Evolutionary conservation across 2,329 filamentous ascomycete species (phyloP).

Genomic region (Lachnellula arida): DNA sequence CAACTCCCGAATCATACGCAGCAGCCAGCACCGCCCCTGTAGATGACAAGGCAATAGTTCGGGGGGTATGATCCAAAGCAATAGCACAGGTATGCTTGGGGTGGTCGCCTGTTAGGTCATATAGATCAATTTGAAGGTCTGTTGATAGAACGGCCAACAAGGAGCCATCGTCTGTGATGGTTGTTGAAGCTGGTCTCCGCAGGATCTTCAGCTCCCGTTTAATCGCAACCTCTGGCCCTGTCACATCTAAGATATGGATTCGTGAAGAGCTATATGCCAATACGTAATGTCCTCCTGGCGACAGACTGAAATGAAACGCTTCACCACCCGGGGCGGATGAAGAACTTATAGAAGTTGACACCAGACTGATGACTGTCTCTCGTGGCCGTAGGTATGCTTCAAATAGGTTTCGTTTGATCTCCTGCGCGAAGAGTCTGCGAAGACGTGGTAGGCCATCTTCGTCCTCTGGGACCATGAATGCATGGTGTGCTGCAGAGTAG

Average conservation of each 20-base stretch:
- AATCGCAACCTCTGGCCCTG: slow-evolving; percentile 54
- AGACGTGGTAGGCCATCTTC: slow-evolving; percentile 52
- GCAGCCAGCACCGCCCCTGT: slow-evolving; percentile 78
- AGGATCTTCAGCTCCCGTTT: slow-evolving; percentile 75
- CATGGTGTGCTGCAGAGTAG: slow-evolving; percentile 46
- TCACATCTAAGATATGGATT: slow-evolving; percentile 72
- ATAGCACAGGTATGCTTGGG: slow-evolving; percentile 70
- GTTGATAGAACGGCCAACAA: slow-evolving; percentile 75
- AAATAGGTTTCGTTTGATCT: slow-evolving; percentile 74
- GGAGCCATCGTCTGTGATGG: slow-evolving; percentile 73
- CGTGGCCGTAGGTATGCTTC: slow-evolving; percentile 68
- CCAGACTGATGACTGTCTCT: slow-evolving; percentile 69
- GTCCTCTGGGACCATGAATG: slow-evolving; percentile 32
- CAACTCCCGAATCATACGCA: slow-evolving; percentile 83
- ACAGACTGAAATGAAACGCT: slow-evolving; percentile 79
- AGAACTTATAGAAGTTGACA: slow-evolving; percentile 79
- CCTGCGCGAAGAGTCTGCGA: slow-evolving; percentile 61
- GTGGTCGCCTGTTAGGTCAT: slow-evolving; percentile 60
- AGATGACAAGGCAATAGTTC: slow-evolving; percentile 74
- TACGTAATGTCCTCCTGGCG: slow-evolving; percentile 67
- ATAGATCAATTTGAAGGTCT: slow-evolving; percentile 83
- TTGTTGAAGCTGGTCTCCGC: slow-evolving; percentile 68
- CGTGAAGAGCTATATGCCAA: slow-evolving; percentile 82
- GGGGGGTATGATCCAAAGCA: slow-evolving; percentile 71
- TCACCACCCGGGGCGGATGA: slow-evolving; percentile 77